Evolutionary conservation across 768 basidiomycete genomes (phyloP), one percentile per base, ranked within the genome.

Genomic region (Lactarius deliciosus): DNA sequence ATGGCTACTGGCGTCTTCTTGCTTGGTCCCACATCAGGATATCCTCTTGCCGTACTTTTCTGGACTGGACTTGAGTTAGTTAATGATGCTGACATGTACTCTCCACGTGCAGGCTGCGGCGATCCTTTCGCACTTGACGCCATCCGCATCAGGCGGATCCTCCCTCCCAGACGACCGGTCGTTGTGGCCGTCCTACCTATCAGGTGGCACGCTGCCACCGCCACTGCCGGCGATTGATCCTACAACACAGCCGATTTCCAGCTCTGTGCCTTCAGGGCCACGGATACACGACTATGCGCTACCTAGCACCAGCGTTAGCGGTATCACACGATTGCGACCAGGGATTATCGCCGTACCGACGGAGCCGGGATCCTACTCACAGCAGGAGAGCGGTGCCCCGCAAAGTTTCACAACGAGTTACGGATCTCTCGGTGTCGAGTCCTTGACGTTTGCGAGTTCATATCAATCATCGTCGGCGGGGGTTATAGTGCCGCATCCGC

Each of bases 111-210:
- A 93, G 89, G 96, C 96, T 20, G 96, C 96, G 2, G 93, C 96
- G 20, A 98, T 99, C 68, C 85, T 99, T 55, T 92, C 92, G 5
- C 94, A 94, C 75, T 81, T 96, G 65, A 86, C 88, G 6, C 88
- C 91, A 3, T 81, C 85, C 2, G 80, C 83, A 3, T 79, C 78
- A n/a, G 78, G 88, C 28, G 79, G 88, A n/a, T 82, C 83, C 11
- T 93, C 92, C 8, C 81, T 99, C 2, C 97, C 96, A 0, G 94
- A 95, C 64, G 96, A 98, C 75, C 90, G 96, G 68, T 92, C 91
- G 2, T 84, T 95, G 56, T 98, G 96, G 92, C 93, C 94, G 0
- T 86, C 86, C 40, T 92, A 88, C 76, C 80, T 93, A 36, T 89
- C 88, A 2, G 88, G 88, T 9, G 90, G 90, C 1, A 77, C 82